Percentiles rank a stretch among this genome's conserved stretches.
These are phyloP conservation scores for Kalmusia sp. DNA, from an alignment of 2,329 filamentous ascomycete species.

Conservation along the genomic window DNA sequence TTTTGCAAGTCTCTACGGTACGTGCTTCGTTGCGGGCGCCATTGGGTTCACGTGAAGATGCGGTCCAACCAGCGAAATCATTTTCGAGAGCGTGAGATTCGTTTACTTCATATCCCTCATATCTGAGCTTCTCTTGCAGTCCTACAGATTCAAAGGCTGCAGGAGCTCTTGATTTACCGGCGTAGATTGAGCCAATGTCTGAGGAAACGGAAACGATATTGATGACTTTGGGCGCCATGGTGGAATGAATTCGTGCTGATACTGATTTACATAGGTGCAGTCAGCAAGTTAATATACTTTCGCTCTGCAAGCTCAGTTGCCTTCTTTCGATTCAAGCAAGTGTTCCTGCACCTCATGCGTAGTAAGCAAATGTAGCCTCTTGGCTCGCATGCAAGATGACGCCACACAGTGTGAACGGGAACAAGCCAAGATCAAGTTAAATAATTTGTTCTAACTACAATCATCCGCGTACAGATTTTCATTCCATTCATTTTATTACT, in stretches of 20 bases:
- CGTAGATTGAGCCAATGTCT: slow-evolving; percentile 22
- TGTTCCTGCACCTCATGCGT: too few relatives aligned
- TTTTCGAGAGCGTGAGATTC: slow-evolving; percentile 11
- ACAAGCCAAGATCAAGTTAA: too few relatives aligned
- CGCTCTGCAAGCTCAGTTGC: too few relatives aligned
- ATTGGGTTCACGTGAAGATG: slow-evolving; percentile 13
- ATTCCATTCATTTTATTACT: too few relatives aligned
- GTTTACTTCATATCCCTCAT: slow-evolving; percentile 2
- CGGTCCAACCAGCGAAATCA: slow-evolving; percentile 1
- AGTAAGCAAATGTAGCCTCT: too few relatives aligned
- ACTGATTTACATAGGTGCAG: too few relatives aligned
- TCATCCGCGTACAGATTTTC: too few relatives aligned
- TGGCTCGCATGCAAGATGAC: too few relatives aligned
- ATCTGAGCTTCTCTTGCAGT: slow-evolving; percentile 10
- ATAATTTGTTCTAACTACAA: too few relatives aligned
- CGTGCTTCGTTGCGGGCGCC: slow-evolving; percentile 22
- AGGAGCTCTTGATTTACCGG: slow-evolving; percentile 21
- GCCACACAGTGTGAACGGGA: too few relatives aligned
- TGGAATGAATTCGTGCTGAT: neutral
- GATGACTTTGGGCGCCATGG: slow-evolving; percentile 1
- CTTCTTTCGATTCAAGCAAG: too few relatives aligned
- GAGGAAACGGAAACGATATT: slow-evolving; percentile 18
- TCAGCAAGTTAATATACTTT: too few relatives aligned
- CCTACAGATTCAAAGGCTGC: slow-evolving; percentile 15
- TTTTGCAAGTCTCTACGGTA: slow-evolving; percentile 13